Evolutionary conservation across 805 yeast species (phyloP).

Genomic region (Wickerhamiella azyma): DNA sequence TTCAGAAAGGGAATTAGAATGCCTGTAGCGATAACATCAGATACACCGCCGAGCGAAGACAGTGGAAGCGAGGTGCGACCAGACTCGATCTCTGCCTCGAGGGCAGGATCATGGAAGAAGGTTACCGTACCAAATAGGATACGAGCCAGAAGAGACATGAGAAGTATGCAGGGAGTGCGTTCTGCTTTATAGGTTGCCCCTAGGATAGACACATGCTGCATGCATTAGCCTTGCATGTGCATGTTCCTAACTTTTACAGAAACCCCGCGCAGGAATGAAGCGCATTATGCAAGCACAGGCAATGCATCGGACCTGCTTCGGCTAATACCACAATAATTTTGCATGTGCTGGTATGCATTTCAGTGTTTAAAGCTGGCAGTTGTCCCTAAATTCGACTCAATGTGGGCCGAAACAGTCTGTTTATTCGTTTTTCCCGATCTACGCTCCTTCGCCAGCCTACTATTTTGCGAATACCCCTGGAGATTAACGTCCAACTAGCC

Average conservation of each 20-base stretch:
- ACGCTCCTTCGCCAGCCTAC: too few relatives aligned
- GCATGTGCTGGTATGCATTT: too few relatives aligned
- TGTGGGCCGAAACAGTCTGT: too few relatives aligned
- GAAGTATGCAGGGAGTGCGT: neutral
- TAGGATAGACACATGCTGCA: neutral
- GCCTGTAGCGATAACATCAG: conserved; percentile 11
- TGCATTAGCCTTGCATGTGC: neutral
- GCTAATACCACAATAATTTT: too few relatives aligned
- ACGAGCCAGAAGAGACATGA: neutral
- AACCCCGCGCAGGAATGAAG: too few relatives aligned
- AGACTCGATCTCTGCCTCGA: neutral
- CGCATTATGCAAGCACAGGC: too few relatives aligned
- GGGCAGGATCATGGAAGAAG: neutral
- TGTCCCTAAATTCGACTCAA: too few relatives aligned
- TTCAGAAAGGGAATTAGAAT: conserved; percentile 25
- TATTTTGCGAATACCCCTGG: too few relatives aligned
- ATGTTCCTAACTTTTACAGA: neutral
- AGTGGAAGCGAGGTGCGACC: neutral
- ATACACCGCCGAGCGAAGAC: neutral
- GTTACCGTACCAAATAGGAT: neutral
- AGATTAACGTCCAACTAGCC: too few relatives aligned
- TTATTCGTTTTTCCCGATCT: too few relatives aligned
- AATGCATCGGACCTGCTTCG: too few relatives aligned
- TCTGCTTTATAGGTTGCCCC: neutral
- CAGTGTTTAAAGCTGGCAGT: too few relatives aligned